Evolutionary conservation across 2,329 filamentous ascomycete species (phyloP), one percentile per base, ranked within the genome.

Genomic region (Septoria linicola): DNA sequence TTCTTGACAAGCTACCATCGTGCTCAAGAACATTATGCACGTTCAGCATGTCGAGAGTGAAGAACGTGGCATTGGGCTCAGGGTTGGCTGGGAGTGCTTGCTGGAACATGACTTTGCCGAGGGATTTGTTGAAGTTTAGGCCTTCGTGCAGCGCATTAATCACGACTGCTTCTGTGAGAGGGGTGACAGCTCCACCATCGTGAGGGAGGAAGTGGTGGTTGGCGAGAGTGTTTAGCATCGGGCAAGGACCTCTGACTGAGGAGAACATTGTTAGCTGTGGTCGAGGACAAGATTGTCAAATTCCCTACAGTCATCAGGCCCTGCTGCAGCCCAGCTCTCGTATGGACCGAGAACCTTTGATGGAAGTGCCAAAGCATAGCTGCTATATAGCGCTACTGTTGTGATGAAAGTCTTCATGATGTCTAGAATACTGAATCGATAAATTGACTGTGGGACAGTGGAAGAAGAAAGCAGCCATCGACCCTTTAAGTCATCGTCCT

Each of bases 1-100:
- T 60, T 20, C 77, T 77, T 34, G 73, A 76, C 40, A 60, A 40
- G 23, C 54, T 58, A 16, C 54, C 57, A 36, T 59, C 59, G 39
- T 59, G 53, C 31, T 61, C 54, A 34, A 60, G 55, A 20, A 60
- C 44, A 35, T 55, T 51, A 40, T 61, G 51, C n/a, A 42, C 31
- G 27, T 59, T 57, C 17, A 59, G 46, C 21, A 52, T 41, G 23
- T 55, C 45, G 52, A 60, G 51, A 7, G 46, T 51, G 27, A 61
- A 61, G 42, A 50, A 59, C 5, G 55, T 62, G 2, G 58, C 58
- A 14, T 60, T 60, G 1, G 56, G 58, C 4, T 52, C 43, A 8
- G 58, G 59, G n/a, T 59, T 62, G n/a, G 52, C 54, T 0, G 47
- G 42, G 11, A 62, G 14, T 5, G 56, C 58, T 53, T 54, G 51